phyloP scores from a whole-genome alignment of 1,284 basidiomycete species.

The Amylostereum areolatum region DNA sequence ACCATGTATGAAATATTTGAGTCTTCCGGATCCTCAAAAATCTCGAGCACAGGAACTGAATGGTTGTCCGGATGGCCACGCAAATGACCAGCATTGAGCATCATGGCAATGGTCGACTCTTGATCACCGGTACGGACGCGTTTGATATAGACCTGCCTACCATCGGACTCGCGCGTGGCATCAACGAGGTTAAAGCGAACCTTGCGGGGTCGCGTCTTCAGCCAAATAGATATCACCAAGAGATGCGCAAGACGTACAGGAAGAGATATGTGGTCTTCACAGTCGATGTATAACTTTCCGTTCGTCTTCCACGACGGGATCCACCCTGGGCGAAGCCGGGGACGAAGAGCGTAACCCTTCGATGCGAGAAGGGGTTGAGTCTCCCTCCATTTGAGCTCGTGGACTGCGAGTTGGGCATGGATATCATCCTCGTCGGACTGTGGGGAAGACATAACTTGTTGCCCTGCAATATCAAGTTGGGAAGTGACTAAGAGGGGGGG shows the following conservation, averaged over 20 bases:
- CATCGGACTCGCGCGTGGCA: background rate
- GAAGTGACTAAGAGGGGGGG: too few species aligned
- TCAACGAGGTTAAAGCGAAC: background rate
- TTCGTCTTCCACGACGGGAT: background rate
- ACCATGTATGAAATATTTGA: slow-evolving; percentile 12
- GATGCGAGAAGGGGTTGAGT: background rate
- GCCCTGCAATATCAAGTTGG: too few species aligned
- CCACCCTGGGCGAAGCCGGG: background rate
- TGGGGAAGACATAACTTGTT: too few species aligned
- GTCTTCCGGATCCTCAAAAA: slow-evolving; percentile 14
- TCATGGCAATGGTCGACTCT: background rate
- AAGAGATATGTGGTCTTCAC: background rate
- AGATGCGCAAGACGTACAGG: background rate
- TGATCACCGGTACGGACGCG: background rate
- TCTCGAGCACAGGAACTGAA: slow-evolving; percentile 12
- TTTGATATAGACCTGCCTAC: slow-evolving; percentile 1
- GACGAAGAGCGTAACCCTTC: background rate
- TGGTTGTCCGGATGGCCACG: background rate
- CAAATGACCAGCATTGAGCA: background rate
- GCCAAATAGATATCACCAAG: too few species aligned
- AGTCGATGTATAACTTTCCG: background rate
- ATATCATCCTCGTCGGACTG: too few species aligned
- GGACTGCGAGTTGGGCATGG: background rate
- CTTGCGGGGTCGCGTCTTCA: background rate
- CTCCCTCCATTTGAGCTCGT: background rate